Evolutionary conservation across 2,329 filamentous ascomycete species (phyloP), one percentile per base, ranked within the genome.

Genomic region (Microdochium trichocladiopsis): DNA sequence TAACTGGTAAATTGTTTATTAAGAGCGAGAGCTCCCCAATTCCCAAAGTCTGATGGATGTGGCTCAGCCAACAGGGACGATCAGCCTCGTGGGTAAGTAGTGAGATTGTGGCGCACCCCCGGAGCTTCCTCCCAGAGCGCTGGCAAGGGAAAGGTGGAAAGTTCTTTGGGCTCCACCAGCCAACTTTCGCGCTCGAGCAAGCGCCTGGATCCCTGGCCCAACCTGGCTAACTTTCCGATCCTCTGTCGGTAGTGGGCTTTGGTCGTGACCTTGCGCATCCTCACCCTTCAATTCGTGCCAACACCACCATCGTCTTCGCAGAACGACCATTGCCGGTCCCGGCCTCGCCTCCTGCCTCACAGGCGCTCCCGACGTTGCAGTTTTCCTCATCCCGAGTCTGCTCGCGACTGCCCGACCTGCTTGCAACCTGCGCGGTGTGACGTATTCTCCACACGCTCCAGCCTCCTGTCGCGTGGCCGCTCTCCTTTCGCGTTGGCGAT

Each of bases 381-480:
- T 45, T 45, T 9, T 18, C 41, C 21, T 45, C 41, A 21, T 45
- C 41, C n/a, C 41, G 16, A 18, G 16, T 12, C 18, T 45, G 6
- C 21, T 45, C 22, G 41, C 41, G 41, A 45, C 18, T 23, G 41
- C 21, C 41, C n/a, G 21, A 21, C 41, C 41, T 45, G 41, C 41
- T 23, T 18, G 41, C 41, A 45, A 45, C 22, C 41, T 9, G 10
- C 41, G 41, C 41, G 41, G 12, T 22, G 56, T 60, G 54, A 60
- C 50, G 50, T 54, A 45, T 43, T 43, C 45, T 43, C 33, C 52
- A 53, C 64, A 66, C 64, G 65, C 62, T 61, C 64, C 63, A 58
- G 51, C 57, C 60, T 63, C 58, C 59, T 63, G 65, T 68, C 65
- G 65, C 65, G 65, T 66, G 63, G 63, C 41, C 12, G 41, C 41